Evolutionary conservation across 371 early-diverging fungal species (phyloP).

Genomic region (Mortierella sp.): DNA sequence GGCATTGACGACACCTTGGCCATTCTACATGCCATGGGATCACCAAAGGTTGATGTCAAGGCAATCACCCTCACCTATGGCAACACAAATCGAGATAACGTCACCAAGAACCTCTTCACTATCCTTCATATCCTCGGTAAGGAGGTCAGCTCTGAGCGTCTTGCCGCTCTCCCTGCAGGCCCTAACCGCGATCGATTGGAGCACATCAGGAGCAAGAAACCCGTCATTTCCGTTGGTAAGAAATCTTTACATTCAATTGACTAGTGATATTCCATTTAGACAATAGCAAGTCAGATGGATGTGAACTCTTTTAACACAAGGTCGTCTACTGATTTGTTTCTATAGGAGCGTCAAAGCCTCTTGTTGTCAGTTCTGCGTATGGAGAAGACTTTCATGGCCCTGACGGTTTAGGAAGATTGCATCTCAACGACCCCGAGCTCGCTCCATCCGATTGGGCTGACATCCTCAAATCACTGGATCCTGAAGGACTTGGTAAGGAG

Average conservation of each 20-base stretch:
- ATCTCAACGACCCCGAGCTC: slow-evolving; percentile 56
- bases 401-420: slow-evolving; percentile 65
- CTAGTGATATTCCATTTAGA: no score
- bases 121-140: slow-evolving; percentile 42
- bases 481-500: slow-evolving; percentile 37
- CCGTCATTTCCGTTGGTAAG: slow-evolving; percentile 64
- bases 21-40: slow-evolving; percentile 61
- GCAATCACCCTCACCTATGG: slow-evolving; percentile 68
- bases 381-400: slow-evolving; percentile 66
- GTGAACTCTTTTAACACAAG: no score
- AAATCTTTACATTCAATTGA: neutral
- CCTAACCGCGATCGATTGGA: slow-evolving; percentile 42
- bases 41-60: slow-evolving; percentile 62
- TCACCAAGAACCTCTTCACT: slow-evolving; percentile 53
- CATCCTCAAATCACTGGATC: slow-evolving; percentile 32
- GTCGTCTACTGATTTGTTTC: neutral
- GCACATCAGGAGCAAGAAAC: slow-evolving; percentile 40
- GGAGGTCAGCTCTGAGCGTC: slow-evolving; percentile 57
- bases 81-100: slow-evolving; percentile 57
- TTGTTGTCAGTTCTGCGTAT: slow-evolving; percentile 45
- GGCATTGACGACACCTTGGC: slow-evolving; percentile 71
- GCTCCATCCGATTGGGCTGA: slow-evolving; percentile 61
- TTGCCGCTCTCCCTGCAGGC: slow-evolving; percentile 30
- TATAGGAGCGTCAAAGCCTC: slow-evolving; percentile 59
- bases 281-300: no score